Evolutionary conservation across 768 basidiomycete genomes (phyloP).

Genomic region (Leccinum olivaceopallidum): DNA sequence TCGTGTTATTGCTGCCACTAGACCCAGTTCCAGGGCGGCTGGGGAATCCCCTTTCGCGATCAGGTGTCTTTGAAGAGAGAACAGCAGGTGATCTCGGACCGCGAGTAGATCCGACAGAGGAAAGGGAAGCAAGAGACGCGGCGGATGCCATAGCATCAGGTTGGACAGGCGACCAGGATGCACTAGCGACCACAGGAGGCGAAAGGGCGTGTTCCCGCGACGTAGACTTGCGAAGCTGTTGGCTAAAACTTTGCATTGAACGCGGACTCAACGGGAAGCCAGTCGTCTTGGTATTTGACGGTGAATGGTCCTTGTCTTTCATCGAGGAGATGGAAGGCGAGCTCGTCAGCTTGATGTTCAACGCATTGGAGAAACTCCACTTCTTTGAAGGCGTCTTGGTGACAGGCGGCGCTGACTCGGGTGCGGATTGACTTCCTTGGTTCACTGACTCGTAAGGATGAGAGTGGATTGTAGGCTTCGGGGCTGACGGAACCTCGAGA

Average conservation of each 20-base stretch:
- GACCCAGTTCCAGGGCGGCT: slow-evolving; percentile 78
- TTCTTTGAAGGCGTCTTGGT: slow-evolving; percentile 91
- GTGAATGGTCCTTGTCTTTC: slow-evolving; percentile 42
- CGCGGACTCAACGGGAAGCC: slow-evolving; percentile 67
- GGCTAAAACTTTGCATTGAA: slow-evolving; percentile 59
- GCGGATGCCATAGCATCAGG: slow-evolving; percentile 78
- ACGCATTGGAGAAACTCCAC: slow-evolving; percentile 90
- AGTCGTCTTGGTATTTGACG: slow-evolving; percentile 45
- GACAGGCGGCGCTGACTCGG: slow-evolving; percentile 46
- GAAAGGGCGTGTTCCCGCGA: slow-evolving; percentile 64
- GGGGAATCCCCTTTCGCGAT: slow-evolving; percentile 46
- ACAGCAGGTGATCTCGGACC: slow-evolving; percentile 45
- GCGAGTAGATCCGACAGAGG: slow-evolving; percentile 68
- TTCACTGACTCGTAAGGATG: slow-evolving; percentile 42
- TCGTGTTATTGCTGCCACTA: slow-evolving; percentile 70
- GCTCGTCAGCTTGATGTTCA: slow-evolving; percentile 72
- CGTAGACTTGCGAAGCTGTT: slow-evolving; percentile 64
- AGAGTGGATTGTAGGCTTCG: slow-evolving; percentile 27
- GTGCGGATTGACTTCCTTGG: slow-evolving; percentile 38
- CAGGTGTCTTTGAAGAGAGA: slow-evolving; percentile 59
- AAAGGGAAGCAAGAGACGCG: slow-evolving; percentile 73
- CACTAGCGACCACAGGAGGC: slow-evolving; percentile 41
- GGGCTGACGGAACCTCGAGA: slow-evolving; percentile 48
- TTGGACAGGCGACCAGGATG: slow-evolving; percentile 67
- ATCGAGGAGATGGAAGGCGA: slow-evolving; percentile 62